Conservation (phyloP, 2,329 filamentous ascomycete genomes). For the Scolecobasidium constrictum region DNA sequence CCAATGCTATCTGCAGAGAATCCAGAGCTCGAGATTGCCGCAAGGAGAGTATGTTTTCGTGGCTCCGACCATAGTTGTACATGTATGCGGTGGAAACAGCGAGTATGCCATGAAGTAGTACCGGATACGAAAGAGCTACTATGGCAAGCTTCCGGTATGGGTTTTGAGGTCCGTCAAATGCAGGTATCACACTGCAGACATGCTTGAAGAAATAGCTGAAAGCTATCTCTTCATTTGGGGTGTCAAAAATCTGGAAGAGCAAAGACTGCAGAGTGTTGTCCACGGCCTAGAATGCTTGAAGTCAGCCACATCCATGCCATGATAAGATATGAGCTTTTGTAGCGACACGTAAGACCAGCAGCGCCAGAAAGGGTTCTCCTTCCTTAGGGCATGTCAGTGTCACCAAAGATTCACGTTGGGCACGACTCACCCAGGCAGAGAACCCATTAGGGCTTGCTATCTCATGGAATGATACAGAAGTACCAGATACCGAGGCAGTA, state of each 20-base stretch:
- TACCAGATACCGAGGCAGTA: background rate
- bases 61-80: constrained; percentile 2
- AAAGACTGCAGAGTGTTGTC: background rate
- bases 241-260: background rate
- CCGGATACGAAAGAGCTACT: background rate
- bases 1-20: background rate
- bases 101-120: constrained; percentile 1
- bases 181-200: constrained; percentile 3
- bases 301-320: no score
- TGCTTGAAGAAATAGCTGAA: background rate
- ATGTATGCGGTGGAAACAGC: constrained; percentile 1
- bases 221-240: background rate
- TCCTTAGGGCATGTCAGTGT: no score
- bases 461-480: background rate
- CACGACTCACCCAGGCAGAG: no score
- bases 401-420: no score
- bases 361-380: no score
- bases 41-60: background rate
- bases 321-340: no score
- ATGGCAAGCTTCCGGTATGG: constrained; percentile 1
- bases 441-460: background rate
- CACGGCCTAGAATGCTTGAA: background rate
- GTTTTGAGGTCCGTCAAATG: constrained; percentile 2
- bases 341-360: no score
- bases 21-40: constrained; percentile 1